Conservation (phyloP, 2,329 filamentous ascomycete genomes). For the Parafenestella ontariensis region DNA sequence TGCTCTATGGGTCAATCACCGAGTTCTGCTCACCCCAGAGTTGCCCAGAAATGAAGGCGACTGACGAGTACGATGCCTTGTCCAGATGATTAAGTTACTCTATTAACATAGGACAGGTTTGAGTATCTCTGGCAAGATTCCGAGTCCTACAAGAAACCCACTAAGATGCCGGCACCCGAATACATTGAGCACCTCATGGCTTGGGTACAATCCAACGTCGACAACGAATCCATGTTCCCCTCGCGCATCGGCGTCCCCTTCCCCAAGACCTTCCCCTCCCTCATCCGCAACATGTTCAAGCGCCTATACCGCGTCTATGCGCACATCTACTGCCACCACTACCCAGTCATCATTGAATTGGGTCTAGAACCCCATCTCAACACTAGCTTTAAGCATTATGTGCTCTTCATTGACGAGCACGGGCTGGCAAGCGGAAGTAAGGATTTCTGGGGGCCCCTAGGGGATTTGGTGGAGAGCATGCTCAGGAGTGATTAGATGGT, state of each 20-base stretch:
- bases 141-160: slow-evolving; percentile 92
- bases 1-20: slow-evolving; percentile 97
- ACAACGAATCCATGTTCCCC: slow-evolving; percentile 95
- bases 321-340: slow-evolving; percentile 98
- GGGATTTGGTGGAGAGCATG: slow-evolving; percentile 98
- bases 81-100: too few species aligned
- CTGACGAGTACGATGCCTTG: slow-evolving; percentile 76
- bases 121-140: slow-evolving; percentile 99
- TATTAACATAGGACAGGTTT: slow-evolving; percentile 65
- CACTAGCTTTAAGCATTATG: slow-evolving; percentile 99
- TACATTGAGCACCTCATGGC: slow-evolving; percentile 98
- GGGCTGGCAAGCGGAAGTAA: slow-evolving; percentile 82
- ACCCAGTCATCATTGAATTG: slow-evolving; percentile 92
- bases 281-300: slow-evolving; percentile 99
- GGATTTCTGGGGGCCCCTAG: slow-evolving; percentile 96
- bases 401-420: slow-evolving; percentile 98
- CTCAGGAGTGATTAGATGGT: slow-evolving; percentile 78
- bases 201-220: slow-evolving; percentile 94
- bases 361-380: slow-evolving; percentile 97
- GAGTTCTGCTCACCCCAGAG: slow-evolving; percentile 98
- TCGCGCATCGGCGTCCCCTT: slow-evolving; percentile 94
- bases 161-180: slow-evolving; percentile 95
- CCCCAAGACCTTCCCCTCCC: slow-evolving; percentile 85
- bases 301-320: slow-evolving; percentile 97
- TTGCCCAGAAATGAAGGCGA: slow-evolving; percentile 99